A percentile compares a stretch with the other conserved stretches of the same genome.
Evolutionary conservation across 768 basidiomycete genomes (phyloP).

Genomic region (Mycena indigotica): DNA sequence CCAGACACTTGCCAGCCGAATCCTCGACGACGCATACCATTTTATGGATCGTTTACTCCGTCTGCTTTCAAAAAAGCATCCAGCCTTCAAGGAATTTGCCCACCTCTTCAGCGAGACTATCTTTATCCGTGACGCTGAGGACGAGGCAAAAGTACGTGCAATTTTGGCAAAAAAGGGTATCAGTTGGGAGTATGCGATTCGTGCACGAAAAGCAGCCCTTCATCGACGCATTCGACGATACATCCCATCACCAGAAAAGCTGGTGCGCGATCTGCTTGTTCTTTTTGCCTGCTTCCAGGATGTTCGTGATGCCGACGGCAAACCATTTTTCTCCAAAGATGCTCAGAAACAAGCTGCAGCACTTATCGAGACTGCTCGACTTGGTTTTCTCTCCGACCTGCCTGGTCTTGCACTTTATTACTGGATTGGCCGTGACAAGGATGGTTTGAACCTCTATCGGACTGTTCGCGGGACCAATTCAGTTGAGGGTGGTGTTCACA

Average conservation of each 20-base stretch:
- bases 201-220: neutral
- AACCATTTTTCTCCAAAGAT: neutral
- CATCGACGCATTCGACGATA: neutral
- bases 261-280: neutral
- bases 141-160: neutral
- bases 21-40: constrained; percentile 7
- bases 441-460: neutral
- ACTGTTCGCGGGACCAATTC: neutral
- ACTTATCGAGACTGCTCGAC: neutral
- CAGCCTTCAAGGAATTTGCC: constrained; percentile 6
- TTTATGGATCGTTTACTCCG: constrained; percentile 9
- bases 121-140: neutral
- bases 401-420: neutral
- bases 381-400: neutral
- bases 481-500: neutral
- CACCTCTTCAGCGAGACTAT: constrained; percentile 7
- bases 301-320: neutral
- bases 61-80: constrained; percentile 2
- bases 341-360: neutral
- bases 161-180: neutral
- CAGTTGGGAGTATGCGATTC: neutral
- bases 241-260: neutral
- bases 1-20: neutral
- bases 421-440: neutral
- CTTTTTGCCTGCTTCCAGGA: neutral